A percentile compares a stretch with the other conserved stretches of the same genome.
phyloP scores from a whole-genome alignment of 2,329 filamentous ascomycete species.

The Niveomyces coronatus region DNA sequence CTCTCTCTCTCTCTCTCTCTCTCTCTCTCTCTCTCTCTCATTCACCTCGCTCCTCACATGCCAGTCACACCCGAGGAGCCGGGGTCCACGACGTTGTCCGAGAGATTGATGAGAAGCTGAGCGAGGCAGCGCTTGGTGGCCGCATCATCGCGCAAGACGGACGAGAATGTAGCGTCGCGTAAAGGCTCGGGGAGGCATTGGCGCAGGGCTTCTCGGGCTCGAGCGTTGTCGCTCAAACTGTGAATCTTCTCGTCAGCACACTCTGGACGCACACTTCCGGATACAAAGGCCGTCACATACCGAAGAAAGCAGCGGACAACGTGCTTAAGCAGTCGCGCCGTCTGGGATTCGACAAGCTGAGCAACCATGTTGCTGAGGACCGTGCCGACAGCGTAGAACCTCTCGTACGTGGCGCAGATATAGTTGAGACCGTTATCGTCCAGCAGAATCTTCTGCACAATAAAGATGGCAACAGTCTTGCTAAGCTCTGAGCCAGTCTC shows the following conservation, averaged over 20 bases:
- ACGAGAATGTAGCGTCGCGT: conserved; percentile 94
- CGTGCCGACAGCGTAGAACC: conserved; percentile 95
- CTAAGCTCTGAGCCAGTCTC: conserved; percentile 96
- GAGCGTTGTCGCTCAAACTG: conserved; percentile 90
- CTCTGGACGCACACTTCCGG: background rate
- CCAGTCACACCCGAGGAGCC: conserved; percentile 23
- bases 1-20: no score
- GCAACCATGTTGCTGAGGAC: conserved; percentile 98
- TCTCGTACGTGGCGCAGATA: conserved; percentile 96
- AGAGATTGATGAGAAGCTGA: conserved; percentile 94
- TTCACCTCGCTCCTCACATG: conserved; percentile 22
- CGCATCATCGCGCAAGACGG: conserved; percentile 90
- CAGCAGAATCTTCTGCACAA: conserved; percentile 95
- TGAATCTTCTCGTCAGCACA: conserved; percentile 12
- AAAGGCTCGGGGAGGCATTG: conserved; percentile 97
- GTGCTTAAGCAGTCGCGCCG: conserved; percentile 89
- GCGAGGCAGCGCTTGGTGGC: conserved; percentile 95
- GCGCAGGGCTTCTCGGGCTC: conserved; percentile 84
- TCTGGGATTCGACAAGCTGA: conserved; percentile 95
- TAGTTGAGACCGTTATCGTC: conserved; percentile 96
- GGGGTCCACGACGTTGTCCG: conserved; percentile 64
- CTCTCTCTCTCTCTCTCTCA: no score
- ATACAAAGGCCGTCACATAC: conserved; percentile 38
- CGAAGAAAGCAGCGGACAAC: conserved; percentile 94
- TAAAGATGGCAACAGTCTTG: conserved; percentile 99